Base-by-base conservation (phyloP, 139 green algal genomes). In the Haematococcus sp. region DNA sequence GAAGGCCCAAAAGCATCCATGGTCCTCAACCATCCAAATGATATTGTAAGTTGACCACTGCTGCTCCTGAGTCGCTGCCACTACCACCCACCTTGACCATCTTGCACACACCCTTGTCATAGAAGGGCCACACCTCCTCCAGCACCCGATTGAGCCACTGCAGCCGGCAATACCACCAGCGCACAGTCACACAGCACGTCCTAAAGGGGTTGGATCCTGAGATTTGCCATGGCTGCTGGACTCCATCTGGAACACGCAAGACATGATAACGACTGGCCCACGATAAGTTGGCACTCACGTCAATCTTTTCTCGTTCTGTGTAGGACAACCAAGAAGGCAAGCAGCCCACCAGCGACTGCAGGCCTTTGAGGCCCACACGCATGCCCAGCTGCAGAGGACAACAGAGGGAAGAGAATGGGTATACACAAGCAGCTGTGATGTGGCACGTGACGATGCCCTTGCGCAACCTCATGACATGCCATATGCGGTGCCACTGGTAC, bases 121-220 rank as follows among this genome's bases (percentile, higher is more conserved):
- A 92, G 70, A 86, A 96, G 2, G 92, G 93, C 93, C 93, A 97
- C 58, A 89, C 63, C 83, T 95, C 86, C 59, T 59, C 52, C 27
- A 97, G 55, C 22, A 94, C 63, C 0, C 52, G 67, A 78, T 97
- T 97, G 2, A 97, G 65, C 92, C 92, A 97, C 87, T 94, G 85
- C 74, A 76, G 32, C 28, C 35, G 59, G 7, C 59, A 67, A 25
- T 5, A 23, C 4, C 15, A 19, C 4, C 22, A 32, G 54, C 23
- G 4, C 54, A 61, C n/a, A n/a, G n/a, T 7, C 40, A 43, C 63
- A 70, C 23, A 35, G 43, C 4, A 17, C 40, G 23, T n/a, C n/a
- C n/a, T n/a, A n/a, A 32, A 28, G 17, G 19, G 55, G 19, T 63
- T 63, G 55, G 46, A 55, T 17, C 46, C 46, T n/a, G 16, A 56